Evolutionary conservation across 176 grass and related monocot species (phyloP), one percentile per base, ranked within the genome.

Genomic region (Coix lacrymajobi): DNA sequence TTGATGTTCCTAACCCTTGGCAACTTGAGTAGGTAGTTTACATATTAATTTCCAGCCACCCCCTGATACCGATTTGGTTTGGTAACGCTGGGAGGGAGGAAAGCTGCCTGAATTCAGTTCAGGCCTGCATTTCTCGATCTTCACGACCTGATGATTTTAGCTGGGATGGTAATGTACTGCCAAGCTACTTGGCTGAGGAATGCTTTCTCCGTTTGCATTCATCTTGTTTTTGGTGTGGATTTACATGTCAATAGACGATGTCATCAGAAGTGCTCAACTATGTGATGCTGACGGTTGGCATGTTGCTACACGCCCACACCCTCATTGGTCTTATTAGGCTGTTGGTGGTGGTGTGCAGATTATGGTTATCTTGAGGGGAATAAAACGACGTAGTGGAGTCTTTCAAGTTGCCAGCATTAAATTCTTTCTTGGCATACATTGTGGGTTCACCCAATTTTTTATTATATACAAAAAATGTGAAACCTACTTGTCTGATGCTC

Each of bases 401-500:
- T 26, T 58, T 68, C 36, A 68, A 73, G 69, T 75, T 66, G n/a
- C 9, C 64, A 39, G 63, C 73, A 71, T 69, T 81, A 62, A 38
- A 57, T 57, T 40, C 32, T 10, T 24, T 66, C 26, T 56, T 62
- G 8, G 62, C 58, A 69, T 43, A 66, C 44, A 34, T 54, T 56
- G 58, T 63, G 24, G 33, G 28, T 46, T 66, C 36, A 29, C 36
- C 28, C 30, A 31, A 16, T 66, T 73, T 82, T 66, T 39, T 36
- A 25, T 39, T 36, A 25, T 74, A 16, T 40, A 3, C 14, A 33
- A 64, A 64, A 64, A 79, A 44, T 38, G 30, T 62, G 19, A 20
- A 62, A 74, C 56, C 26, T 73, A 63, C 11, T 45, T 73, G 19
- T 31, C 66, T 72, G 16, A 72, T 83, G 30, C 65, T 32, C 45